Conservation (phyloP, 1,284 basidiomycete species). For the Phlebopus sp. region DNA sequence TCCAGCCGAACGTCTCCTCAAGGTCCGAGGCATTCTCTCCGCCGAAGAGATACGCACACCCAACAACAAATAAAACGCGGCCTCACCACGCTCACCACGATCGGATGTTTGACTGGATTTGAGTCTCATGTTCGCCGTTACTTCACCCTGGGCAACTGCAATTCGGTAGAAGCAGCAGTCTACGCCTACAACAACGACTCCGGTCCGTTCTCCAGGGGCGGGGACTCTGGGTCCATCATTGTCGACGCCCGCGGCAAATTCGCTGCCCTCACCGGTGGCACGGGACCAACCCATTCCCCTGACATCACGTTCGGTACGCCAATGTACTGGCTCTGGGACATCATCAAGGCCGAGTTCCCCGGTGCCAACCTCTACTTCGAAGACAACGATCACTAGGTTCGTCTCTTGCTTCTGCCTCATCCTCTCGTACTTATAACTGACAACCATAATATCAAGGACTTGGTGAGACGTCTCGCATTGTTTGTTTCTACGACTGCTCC, state of each 20-base stretch:
- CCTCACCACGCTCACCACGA: slow-evolving; percentile 28
- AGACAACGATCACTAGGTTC: slow-evolving; percentile 16
- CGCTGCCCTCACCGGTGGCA: slow-evolving; percentile 32
- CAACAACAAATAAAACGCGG: slow-evolving; percentile 30
- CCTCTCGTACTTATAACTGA: slow-evolving; percentile 5
- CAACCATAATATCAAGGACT: too few species aligned
- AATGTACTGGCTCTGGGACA: slow-evolving; percentile 19
- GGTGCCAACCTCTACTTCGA: slow-evolving; percentile 16
- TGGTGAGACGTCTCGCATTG: too few species aligned
- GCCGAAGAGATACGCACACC: slow-evolving; percentile 12
- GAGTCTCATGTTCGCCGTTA: slow-evolving; percentile 25
- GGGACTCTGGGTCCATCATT: slow-evolving; percentile 37
- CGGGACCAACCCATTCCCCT: slow-evolving; percentile 19
- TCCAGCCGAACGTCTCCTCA: slow-evolving; percentile 10
- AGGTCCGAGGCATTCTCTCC: slow-evolving; percentile 12
- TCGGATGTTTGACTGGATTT: slow-evolving; percentile 29
- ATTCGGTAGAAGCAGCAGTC: slow-evolving; percentile 29
- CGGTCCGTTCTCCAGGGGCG: slow-evolving; percentile 29
- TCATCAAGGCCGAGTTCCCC: slow-evolving; percentile 22
- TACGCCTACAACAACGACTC: slow-evolving; percentile 25
- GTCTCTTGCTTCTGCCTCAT: slow-evolving; percentile 8
- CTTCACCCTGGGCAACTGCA: slow-evolving; percentile 6
- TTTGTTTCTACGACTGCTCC: too few species aligned
- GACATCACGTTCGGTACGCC: slow-evolving; percentile 36
- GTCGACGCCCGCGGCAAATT: slow-evolving; percentile 28